Conservation (phyloP, 306 rosid genomes). For the Rosa persica region DNA sequence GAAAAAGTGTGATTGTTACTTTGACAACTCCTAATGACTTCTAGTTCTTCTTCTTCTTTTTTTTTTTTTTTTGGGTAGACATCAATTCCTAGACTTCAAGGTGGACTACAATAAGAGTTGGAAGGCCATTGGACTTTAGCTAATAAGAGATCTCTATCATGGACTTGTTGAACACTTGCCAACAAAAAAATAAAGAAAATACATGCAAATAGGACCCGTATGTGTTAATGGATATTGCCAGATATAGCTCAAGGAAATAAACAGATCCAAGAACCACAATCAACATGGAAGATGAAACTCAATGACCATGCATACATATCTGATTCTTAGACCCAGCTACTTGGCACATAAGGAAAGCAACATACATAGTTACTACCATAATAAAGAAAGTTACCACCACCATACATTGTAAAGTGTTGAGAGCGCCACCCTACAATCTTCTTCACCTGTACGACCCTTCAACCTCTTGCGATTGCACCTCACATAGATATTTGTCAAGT, state of each 20-base stretch:
- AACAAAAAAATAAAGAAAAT: neutral
- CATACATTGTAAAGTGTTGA: slow-evolving; percentile 87
- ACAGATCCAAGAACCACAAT: neutral
- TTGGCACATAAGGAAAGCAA: neutral
- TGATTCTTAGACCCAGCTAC: neutral
- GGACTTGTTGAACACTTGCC: neutral
- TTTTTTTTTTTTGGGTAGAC: neutral
- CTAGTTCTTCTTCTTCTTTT: neutral
- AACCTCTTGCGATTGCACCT: slow-evolving; percentile 98
- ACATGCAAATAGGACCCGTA: neutral
- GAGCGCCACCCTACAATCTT: slow-evolving; percentile 88
- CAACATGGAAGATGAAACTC: neutral
- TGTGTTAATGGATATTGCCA: neutral
- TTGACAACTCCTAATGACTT: neutral
- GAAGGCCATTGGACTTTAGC: neutral
- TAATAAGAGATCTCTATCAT: neutral
- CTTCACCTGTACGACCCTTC: slow-evolving; percentile 96
- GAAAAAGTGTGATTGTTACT: neutral
- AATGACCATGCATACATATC: neutral
- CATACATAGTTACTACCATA: neutral
- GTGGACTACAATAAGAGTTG: neutral
- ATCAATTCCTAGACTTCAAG: neutral
- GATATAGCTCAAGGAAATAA: neutral
- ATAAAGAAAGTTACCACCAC: slow-evolving; percentile 8
- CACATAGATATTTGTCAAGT: slow-evolving; percentile 89